Conservation (phyloP, 805 yeast species). For the Ogataea degrootiae region DNA sequence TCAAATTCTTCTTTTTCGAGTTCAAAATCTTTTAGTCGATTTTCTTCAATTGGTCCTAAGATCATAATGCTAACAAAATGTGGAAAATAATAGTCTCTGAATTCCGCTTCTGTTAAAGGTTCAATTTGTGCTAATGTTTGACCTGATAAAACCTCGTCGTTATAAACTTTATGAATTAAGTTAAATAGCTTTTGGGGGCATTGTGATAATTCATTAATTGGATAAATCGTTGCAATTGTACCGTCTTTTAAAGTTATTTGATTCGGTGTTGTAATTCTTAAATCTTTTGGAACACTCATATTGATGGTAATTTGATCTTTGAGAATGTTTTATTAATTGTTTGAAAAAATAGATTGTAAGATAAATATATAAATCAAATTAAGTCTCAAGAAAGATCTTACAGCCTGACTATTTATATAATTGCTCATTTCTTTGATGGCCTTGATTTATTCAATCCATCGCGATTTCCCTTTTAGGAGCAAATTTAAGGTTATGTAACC, state of each 20-base stretch:
- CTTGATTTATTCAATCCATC: no score
- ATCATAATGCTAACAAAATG: slow-evolving; percentile 58
- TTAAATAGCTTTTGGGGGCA: slow-evolving; percentile 49
- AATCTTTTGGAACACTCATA: slow-evolving; percentile 7
- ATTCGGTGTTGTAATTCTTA: slow-evolving; percentile 7
- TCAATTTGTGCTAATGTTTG: slow-evolving; percentile 64
- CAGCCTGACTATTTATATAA: no score
- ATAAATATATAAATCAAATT: no score
- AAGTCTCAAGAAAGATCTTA: no score
- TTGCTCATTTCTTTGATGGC: no score
- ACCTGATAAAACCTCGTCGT: slow-evolving; percentile 66
- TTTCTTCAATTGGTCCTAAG: slow-evolving; percentile 26
- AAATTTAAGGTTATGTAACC: no score
- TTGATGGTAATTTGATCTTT: not conserved
- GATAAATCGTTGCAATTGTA: slow-evolving; percentile 47
- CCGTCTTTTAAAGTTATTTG: slow-evolving; percentile 24
- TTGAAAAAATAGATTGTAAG: no score
- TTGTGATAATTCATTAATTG: slow-evolving; percentile 43
- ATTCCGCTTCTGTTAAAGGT: slow-evolving; percentile 41
- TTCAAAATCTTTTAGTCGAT: slow-evolving; percentile 2
- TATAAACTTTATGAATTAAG: slow-evolving; percentile 48
- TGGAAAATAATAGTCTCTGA: slow-evolving; percentile 60
- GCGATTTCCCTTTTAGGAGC: no score
- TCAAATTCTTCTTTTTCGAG: slow-evolving; percentile 38
- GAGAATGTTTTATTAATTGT: no score